Percentiles rank a stretch among this genome's conserved stretches.
These are phyloP conservation scores for Bruguiera parviflora DNA, from an alignment of 345 rosid genomes.

Conservation along the genomic window DNA sequence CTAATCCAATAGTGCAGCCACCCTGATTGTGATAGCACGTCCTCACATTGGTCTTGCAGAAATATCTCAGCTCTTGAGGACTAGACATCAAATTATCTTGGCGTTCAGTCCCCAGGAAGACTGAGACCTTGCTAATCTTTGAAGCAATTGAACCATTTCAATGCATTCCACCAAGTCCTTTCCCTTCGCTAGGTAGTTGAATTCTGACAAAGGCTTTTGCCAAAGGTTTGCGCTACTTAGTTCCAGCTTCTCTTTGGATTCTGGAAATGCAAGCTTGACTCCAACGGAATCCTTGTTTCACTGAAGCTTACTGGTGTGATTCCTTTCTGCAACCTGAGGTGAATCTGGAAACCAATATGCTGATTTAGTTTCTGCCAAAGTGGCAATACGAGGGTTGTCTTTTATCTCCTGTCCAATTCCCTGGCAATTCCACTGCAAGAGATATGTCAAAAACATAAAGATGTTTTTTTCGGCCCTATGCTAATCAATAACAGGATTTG, in stretches of 20 bases:
- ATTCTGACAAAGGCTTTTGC: constrained; percentile 50
- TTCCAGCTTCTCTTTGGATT: constrained; percentile 56
- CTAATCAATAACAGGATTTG: constrained; percentile 66
- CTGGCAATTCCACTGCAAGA: constrained; percentile 30
- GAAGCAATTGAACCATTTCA: constrained; percentile 48
- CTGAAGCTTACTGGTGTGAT: constrained; percentile 44
- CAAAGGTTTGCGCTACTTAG: constrained; percentile 43
- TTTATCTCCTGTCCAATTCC: constrained; percentile 51
- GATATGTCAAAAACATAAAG: constrained; percentile 47
- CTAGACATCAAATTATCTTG: constrained; percentile 29
- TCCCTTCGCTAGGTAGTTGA: constrained; percentile 50
- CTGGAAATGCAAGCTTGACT: constrained; percentile 62
- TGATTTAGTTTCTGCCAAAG: constrained; percentile 39
- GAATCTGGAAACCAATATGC: constrained; percentile 51
- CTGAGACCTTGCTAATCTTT: constrained; percentile 43
- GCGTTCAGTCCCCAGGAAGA: constrained; percentile 37
- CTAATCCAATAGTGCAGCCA: neutral
- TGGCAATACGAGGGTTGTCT: constrained; percentile 56
- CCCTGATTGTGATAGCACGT: neutral
- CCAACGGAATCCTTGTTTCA: constrained; percentile 50
- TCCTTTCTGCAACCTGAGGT: constrained; percentile 56
- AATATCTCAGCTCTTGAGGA: constrained; percentile 19
- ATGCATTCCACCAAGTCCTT: constrained; percentile 44
- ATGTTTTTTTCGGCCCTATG: constrained; percentile 52
- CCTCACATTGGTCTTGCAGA: neutral